Conservation (phyloP, 1,284 basidiomycete genomes). For the Puccinia novopanici region DNA sequence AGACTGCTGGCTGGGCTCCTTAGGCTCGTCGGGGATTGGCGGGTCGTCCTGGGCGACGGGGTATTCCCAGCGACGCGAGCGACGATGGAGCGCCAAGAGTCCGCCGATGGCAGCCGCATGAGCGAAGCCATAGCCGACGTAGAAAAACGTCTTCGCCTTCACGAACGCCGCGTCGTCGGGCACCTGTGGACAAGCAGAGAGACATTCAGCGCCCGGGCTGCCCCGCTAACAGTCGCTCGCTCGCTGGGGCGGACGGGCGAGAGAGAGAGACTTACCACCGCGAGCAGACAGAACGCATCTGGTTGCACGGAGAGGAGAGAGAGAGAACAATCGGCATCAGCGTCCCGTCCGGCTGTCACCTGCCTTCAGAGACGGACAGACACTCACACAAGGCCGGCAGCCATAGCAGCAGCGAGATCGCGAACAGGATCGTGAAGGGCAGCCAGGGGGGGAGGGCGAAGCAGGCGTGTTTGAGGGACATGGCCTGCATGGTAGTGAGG, state of each 20-base stretch:
- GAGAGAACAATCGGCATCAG: not conserved
- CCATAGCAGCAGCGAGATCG: constrained; percentile 27
- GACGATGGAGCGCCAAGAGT: constrained; percentile 18
- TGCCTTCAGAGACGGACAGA: too few relatives aligned
- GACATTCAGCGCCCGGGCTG: not conserved
- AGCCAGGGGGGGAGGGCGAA: constrained; percentile 30
- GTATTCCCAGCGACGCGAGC: constrained; percentile 24
- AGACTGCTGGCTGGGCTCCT: not conserved
- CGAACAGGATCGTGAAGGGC: constrained; percentile 19
- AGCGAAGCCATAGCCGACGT: constrained; percentile 27
- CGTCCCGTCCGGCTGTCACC: not conserved
- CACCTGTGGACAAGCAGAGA: constrained; percentile 11
- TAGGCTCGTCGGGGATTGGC: not conserved
- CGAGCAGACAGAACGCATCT: constrained; percentile 25
- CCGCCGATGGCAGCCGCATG: constrained; percentile 31
- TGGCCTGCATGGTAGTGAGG: constrained; percentile 11
- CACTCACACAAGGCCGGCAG: constrained; percentile 34
- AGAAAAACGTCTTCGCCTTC: constrained; percentile 33
- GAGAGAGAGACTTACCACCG: constrained; percentile 17
- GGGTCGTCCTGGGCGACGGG: not conserved
- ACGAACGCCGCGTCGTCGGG: constrained; percentile 22
- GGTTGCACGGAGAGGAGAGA: too few relatives aligned
- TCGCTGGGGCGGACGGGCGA: too few relatives aligned
- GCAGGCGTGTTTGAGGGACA: constrained; percentile 1
- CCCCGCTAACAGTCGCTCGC: too few relatives aligned